Conservation (phyloP, 441 rosid species). For the Hura crepitans region DNA sequence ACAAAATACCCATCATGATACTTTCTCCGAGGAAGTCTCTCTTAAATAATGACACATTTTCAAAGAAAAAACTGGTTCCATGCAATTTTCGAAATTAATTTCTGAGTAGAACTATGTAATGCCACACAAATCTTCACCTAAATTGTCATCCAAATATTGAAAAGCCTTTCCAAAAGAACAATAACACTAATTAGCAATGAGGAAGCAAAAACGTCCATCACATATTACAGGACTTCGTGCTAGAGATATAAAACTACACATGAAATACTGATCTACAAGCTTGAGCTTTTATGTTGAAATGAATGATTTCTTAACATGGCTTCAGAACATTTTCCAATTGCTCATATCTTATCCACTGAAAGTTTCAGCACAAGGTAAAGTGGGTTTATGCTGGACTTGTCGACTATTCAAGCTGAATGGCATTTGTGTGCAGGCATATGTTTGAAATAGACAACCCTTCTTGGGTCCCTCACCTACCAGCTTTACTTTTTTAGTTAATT, state of each 20-base stretch:
- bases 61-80: background rate
- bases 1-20: background rate
- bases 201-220: background rate
- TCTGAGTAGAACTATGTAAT: too few relatives aligned
- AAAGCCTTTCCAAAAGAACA: too few relatives aligned
- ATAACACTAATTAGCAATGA: too few relatives aligned
- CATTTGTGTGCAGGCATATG: background rate
- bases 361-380: background rate
- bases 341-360: background rate
- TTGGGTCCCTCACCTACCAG: background rate
- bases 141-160: too few relatives aligned
- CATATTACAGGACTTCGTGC: background rate
- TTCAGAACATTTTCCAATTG: background rate
- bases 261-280: background rate
- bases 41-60: background rate
- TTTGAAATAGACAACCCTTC: background rate
- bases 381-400: background rate
- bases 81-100: too few relatives aligned
- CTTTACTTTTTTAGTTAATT: background rate
- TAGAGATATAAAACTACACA: background rate
- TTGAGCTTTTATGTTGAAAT: background rate
- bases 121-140: too few relatives aligned
- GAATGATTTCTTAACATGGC: background rate
- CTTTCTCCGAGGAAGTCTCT: background rate
- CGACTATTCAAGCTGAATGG: background rate